A percentile compares a stretch with the other conserved stretches of the same genome.
phyloP scores from a whole-genome alignment of 495 filamentous ascomycete species.

The Penicillium pancosmium region DNA sequence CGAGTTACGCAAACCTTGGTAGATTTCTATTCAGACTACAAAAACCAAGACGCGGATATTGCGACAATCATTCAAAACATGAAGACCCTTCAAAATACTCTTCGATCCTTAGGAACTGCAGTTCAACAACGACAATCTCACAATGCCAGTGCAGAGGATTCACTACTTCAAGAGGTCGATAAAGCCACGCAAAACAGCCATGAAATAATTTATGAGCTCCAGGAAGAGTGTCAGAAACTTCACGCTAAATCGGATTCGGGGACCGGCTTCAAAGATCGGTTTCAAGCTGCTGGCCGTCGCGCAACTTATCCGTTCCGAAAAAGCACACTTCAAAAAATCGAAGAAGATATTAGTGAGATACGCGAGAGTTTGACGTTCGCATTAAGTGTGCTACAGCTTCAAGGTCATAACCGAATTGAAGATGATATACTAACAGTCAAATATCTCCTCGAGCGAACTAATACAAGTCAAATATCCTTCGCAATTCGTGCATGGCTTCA shows the following conservation, averaged over 20 bases:
- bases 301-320: slow-evolving; percentile 34
- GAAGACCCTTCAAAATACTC: neutral
- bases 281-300: slow-evolving; percentile 20
- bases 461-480: slow-evolving; percentile 26
- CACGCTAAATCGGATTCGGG: too few species aligned
- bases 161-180: too few species aligned
- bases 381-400: slow-evolving; percentile 31
- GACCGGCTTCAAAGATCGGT: slow-evolving; percentile 6
- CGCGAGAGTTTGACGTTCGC: slow-evolving; percentile 30
- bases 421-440: slow-evolving; percentile 22
- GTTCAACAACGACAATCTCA: too few species aligned
- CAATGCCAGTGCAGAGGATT: too few species aligned
- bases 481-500: slow-evolving; percentile 33
- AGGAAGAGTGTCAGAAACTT: too few species aligned
- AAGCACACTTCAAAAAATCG: slow-evolving; percentile 36
- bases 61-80: neutral
- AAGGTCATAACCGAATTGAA: slow-evolving; percentile 18
- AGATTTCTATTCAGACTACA: neutral
- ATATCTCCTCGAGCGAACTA: slow-evolving; percentile 14
- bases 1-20: neutral
- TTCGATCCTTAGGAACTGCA: neutral
- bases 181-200: too few species aligned
- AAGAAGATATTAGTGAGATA: slow-evolving; percentile 34
- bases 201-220: too few species aligned
- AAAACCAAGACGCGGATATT: neutral